These are phyloP conservation scores for Pythium oligandrum DNA, from an alignment of 352 stramenopile genomes.

Conservation along the genomic window DNA sequence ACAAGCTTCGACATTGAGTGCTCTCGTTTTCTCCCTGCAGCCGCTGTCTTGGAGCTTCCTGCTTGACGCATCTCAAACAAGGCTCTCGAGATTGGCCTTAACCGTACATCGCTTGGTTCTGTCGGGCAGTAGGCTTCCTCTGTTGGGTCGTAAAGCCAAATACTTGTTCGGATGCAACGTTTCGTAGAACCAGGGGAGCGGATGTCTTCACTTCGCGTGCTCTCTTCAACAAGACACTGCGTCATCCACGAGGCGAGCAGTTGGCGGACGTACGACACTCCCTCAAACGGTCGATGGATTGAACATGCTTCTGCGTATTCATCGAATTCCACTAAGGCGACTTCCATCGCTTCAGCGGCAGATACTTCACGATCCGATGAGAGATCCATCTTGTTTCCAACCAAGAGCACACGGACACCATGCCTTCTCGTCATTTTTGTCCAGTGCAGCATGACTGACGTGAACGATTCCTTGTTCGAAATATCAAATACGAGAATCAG, in stretches of 20 bases:
- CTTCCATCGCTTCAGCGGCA: slow-evolving; percentile 28
- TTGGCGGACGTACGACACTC: slow-evolving; percentile 20
- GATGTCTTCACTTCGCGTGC: too few species aligned
- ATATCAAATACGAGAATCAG: slow-evolving; percentile 56
- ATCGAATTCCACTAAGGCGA: slow-evolving; percentile 46
- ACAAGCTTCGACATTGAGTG: slow-evolving; percentile 45
- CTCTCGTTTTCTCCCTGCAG: slow-evolving; percentile 47
- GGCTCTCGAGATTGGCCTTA: slow-evolving; percentile 68
- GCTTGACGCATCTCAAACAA: slow-evolving; percentile 73
- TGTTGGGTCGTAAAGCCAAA: slow-evolving; percentile 66
- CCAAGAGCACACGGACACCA: slow-evolving; percentile 31
- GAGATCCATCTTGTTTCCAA: slow-evolving; percentile 52
- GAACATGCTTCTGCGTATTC: slow-evolving; percentile 50
- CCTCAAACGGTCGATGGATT: slow-evolving; percentile 16
- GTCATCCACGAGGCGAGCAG: slow-evolving; percentile 18
- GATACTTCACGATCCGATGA: slow-evolving; percentile 30
- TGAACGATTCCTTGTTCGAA: slow-evolving; percentile 32
- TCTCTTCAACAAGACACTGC: too few species aligned
- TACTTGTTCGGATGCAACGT: slow-evolving; percentile 29
- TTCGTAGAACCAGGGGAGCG: too few species aligned
- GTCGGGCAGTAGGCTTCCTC: slow-evolving; percentile 26
- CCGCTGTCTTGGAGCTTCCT: slow-evolving; percentile 51
- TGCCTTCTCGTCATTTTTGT: neutral
- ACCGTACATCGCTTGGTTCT: slow-evolving; percentile 42
- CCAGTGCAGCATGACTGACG: slow-evolving; percentile 20